A percentile compares a stretch with the other conserved stretches of the same genome.
Evolutionary conservation across 75 land plant genomes (phyloP).

Genomic region (Pinus albicaulis): DNA sequence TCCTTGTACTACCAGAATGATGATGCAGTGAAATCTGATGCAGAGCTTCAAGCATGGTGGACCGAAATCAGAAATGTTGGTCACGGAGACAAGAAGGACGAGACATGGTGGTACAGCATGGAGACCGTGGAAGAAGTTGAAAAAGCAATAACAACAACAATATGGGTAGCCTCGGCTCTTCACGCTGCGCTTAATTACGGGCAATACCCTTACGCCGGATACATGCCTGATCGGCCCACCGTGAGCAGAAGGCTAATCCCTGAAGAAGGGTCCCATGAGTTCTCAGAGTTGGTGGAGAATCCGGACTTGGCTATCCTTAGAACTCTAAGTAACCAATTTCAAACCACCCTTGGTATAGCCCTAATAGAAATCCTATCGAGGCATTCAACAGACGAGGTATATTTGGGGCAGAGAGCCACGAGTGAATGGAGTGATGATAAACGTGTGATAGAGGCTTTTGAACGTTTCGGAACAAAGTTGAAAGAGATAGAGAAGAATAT

Average conservation of each 20-base stretch:
- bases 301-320: not conserved
- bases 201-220: constrained; percentile 68
- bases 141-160: constrained; percentile 31
- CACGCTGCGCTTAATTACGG: constrained; percentile 65
- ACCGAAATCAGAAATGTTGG: constrained; percentile 35
- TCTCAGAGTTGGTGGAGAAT: too few relatives aligned
- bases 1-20: constrained; percentile 41
- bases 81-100: constrained; percentile 51
- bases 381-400: constrained; percentile 82
- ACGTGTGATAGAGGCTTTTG: not conserved
- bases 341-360: not conserved
- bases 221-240: constrained; percentile 59
- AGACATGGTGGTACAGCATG: constrained; percentile 49
- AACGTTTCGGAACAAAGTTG: not conserved
- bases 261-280: not conserved
- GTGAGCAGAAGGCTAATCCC: constrained; percentile 72
- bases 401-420: constrained; percentile 46
- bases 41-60: constrained; percentile 67
- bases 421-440: constrained; percentile 16
- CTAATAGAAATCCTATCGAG: constrained; percentile 66
- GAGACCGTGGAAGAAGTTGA: constrained; percentile 21
- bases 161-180: constrained; percentile 37
- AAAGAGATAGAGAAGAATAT: not conserved
- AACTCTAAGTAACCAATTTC: not conserved
- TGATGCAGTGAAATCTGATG: constrained; percentile 21